Conservation (phyloP, 1,284 basidiomycete genomes). For the Ustilago loliicola region DNA sequence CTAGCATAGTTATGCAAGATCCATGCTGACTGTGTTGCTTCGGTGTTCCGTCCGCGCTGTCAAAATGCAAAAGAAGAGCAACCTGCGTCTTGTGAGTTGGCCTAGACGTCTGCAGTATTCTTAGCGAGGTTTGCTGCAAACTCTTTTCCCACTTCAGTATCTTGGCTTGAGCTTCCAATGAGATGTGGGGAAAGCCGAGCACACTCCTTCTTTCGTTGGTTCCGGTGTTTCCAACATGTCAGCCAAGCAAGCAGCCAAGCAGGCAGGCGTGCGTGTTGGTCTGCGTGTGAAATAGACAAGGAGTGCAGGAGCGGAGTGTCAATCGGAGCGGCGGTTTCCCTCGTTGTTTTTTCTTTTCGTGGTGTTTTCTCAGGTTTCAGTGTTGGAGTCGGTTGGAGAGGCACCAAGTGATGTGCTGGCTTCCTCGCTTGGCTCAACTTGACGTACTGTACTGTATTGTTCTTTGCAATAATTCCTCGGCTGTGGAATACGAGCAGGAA, state of each 20-base stretch:
- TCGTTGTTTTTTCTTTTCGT: conserved; percentile 3
- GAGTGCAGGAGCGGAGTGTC: conserved; percentile 4
- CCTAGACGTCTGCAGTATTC: not conserved
- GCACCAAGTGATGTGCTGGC: conserved; percentile 12
- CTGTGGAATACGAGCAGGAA: conserved; percentile 4
- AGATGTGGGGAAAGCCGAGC: conserved; percentile 1
- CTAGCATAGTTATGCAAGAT: conserved; percentile 8
- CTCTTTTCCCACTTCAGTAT: not conserved
- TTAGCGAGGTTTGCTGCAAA: not conserved
- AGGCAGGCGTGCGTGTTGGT: conserved; percentile 13
- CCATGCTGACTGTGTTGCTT: conserved; percentile 5
- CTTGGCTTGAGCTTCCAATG: not conserved
- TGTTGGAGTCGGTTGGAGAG: not conserved
- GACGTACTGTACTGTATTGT: not conserved
- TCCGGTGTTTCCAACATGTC: no score
- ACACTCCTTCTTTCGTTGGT: not conserved
- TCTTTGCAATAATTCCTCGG: conserved; percentile 13
- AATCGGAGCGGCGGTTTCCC: not conserved
- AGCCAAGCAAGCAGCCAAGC: not conserved
- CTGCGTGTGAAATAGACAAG: not conserved
- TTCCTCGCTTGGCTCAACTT: not conserved
- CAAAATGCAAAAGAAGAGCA: conserved; percentile 10
- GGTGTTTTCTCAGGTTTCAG: not conserved
- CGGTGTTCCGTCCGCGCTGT: conserved; percentile 4
- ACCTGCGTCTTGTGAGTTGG: not conserved